Evolutionary conservation across 2,329 filamentous ascomycete species (phyloP).

Genomic region (Trichocomaceae sp.): DNA sequence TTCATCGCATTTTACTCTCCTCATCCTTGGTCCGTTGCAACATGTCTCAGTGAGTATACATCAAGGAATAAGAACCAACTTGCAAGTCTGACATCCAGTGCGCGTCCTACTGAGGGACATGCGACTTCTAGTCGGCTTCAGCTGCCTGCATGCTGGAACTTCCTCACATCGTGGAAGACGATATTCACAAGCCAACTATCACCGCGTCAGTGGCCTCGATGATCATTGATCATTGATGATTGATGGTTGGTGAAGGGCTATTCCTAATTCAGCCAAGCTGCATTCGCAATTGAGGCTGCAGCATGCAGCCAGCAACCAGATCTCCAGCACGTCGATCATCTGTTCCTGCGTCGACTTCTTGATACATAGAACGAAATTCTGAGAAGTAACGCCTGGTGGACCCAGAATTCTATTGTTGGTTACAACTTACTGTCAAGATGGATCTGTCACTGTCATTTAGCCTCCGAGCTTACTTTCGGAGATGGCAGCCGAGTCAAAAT

Average conservation of each 20-base stretch:
- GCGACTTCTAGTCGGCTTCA: constrained; percentile 1
- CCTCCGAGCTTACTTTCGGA: not conserved
- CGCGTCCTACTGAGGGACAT: constrained; percentile 5
- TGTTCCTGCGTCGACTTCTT: not conserved
- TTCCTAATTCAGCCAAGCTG: not conserved
- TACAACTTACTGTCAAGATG: not conserved
- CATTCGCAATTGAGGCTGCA: not conserved
- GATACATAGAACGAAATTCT: not conserved
- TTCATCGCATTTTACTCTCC: constrained; percentile 11
- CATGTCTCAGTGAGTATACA: not conserved
- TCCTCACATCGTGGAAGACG: not conserved
- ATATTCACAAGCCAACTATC: too few relatives aligned
- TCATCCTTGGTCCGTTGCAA: not conserved
- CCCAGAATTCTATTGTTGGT: not conserved
- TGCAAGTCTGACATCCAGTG: constrained; percentile 9
- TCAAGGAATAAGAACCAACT: constrained; percentile 4
- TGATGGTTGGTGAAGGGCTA: too few relatives aligned
- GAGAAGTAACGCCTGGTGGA: too few relatives aligned
- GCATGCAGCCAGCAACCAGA: too few relatives aligned
- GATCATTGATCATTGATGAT: too few relatives aligned
- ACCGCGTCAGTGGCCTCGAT: too few relatives aligned
- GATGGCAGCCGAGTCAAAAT: not conserved
- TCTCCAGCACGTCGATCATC: too few relatives aligned
- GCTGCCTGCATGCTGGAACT: not conserved
- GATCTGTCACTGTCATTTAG: not conserved